Evolutionary conservation across 495 filamentous ascomycete species (phyloP).

Genomic region (Daldinia decipiens): DNA sequence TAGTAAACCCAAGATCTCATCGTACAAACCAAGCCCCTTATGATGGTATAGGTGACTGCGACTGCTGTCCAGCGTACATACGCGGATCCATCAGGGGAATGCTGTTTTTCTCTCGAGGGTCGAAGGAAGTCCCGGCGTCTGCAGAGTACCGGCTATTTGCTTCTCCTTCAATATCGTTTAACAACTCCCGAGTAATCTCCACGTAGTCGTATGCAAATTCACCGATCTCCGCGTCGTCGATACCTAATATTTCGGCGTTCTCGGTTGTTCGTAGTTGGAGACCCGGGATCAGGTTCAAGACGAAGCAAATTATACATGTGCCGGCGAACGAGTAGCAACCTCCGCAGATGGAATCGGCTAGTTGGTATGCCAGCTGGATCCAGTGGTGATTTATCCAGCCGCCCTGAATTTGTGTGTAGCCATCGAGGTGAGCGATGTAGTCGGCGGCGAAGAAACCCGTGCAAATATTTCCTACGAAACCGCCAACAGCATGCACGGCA

Average conservation of each 20-base stretch:
- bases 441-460: slow-evolving; percentile 95
- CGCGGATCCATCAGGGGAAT: slow-evolving; percentile 50
- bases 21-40: slow-evolving; percentile 21
- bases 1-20: slow-evolving; percentile 16
- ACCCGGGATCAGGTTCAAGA: slow-evolving; percentile 88
- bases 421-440: slow-evolving; percentile 91
- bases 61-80: slow-evolving; percentile 38
- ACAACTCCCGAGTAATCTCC: slow-evolving; percentile 86
- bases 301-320: slow-evolving; percentile 84
- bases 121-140: slow-evolving; percentile 42
- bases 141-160: slow-evolving; percentile 52
- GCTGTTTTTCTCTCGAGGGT: slow-evolving; percentile 51
- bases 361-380: slow-evolving; percentile 87
- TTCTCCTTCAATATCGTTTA: slow-evolving; percentile 67
- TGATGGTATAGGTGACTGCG: slow-evolving; percentile 22
- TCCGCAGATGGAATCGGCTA: slow-evolving; percentile 86
- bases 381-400: slow-evolving; percentile 94
- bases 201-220: slow-evolving; percentile 99
- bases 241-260: slow-evolving; percentile 89
- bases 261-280: slow-evolving; percentile 81
- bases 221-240: slow-evolving; percentile 95
- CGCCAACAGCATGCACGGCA: slow-evolving; percentile 88
- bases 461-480: slow-evolving; percentile 86
- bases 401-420: slow-evolving; percentile 73
- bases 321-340: slow-evolving; percentile 87